Conservation (phyloP, 257 asterid genomes). For the Solanum tarapatanum region DNA sequence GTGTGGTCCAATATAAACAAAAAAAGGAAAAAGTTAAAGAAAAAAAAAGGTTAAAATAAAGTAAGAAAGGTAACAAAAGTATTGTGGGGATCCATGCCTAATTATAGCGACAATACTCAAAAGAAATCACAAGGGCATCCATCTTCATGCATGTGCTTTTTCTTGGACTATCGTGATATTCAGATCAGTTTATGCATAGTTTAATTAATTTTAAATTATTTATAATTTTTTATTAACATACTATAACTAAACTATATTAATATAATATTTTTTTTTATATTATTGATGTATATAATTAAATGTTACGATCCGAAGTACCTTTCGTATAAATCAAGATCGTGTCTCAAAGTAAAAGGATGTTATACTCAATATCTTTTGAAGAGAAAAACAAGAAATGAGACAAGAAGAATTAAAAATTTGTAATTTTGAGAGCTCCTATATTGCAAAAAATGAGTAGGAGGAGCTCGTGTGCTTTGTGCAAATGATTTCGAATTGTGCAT, state of each 20-base stretch:
- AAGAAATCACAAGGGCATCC: neutral
- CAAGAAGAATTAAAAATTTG: neutral
- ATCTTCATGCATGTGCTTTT: neutral
- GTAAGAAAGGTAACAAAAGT: neutral
- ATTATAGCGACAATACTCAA: neutral
- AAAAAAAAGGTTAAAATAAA: neutral
- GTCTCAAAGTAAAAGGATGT: neutral
- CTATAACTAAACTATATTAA: neutral
- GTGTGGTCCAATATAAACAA: neutral
- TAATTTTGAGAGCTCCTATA: neutral
- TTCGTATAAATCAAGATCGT: neutral
- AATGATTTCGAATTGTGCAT: conserved; percentile 1
- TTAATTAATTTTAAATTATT: neutral
- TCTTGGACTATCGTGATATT: neutral
- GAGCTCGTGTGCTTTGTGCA: neutral
- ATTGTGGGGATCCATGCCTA: neutral
- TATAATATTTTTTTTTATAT: no score
- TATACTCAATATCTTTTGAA: neutral
- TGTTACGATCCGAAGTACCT: neutral
- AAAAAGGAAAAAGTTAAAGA: neutral
- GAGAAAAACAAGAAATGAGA: neutral
- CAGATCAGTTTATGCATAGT: accelerated
- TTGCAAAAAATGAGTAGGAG: neutral
- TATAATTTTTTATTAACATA: no score
- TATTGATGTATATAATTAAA: neutral